Evolutionary conservation across 495 filamentous ascomycete species (phyloP), one percentile per base, ranked within the genome.

Genomic region (Glonium stellatum): DNA sequence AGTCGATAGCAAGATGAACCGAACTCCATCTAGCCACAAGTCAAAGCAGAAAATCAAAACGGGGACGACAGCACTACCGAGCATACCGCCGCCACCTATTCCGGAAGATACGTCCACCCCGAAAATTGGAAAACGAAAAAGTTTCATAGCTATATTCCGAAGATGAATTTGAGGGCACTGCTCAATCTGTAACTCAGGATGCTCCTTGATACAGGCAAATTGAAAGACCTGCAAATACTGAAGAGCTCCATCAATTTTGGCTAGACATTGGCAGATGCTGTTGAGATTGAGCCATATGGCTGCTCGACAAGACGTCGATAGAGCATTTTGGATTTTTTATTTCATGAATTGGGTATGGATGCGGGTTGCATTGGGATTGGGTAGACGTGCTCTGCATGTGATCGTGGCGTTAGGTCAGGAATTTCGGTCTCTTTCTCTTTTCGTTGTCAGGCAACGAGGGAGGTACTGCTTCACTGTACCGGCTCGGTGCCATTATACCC

Each of bases 81-180:
- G 46, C 23, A 9, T 57, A 11, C 42, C 44, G 31, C 63, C 63
- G n/a, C 63, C 63, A 21, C 59, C 62, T 10, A 65, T 59, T 13
- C 62, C 62, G 6, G 46, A 55, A 50, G 62, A 62, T 34, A 25
- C 12, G 9, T 19, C 52, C 18, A 56, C 55, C 10, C 55, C 56
- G 19, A 66, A 57, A 31, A 47, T 68, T 53, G 62, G 66, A 25
- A 68, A 68, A 37, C 62, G 66, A 34, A 68, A 68, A 54, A 66
- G 63, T 42, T 52, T 68, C 48, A 61, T 66, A 35, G 39, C 66
- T 12, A 66, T 68, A 9, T 68, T 68, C 54, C 46, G 57, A 44
- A 2, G 39, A 11, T 44, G 39, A 44, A 44, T 3, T 11, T 44
- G 39, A 44, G 15, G 15, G 8, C 39, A 44, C 12, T 44, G 4